These are phyloP conservation scores for Lunasporangiospora selenospora DNA, from an alignment of 192 early-diverging fungal species.

Conservation along the genomic window DNA sequence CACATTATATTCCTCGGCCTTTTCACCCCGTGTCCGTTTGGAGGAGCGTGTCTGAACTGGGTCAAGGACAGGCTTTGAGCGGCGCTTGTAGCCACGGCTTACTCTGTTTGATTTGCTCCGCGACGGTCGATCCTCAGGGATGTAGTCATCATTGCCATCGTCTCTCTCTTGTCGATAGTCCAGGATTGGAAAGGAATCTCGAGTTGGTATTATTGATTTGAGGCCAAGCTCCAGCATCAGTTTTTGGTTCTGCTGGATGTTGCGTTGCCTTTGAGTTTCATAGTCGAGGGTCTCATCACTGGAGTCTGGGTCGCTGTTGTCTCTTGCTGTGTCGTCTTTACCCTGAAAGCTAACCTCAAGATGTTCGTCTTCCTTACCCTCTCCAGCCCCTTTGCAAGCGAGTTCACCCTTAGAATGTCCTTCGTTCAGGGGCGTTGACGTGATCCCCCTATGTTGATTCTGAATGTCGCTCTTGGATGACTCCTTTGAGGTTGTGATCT, in stretches of 20 bases:
- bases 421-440: too few relatives aligned
- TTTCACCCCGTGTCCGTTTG: slow-evolving; percentile 41
- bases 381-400: too few relatives aligned
- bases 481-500: too few relatives aligned
- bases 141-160: slow-evolving; percentile 2
- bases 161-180: background rate
- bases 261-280: slow-evolving; percentile 48
- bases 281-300: too few relatives aligned
- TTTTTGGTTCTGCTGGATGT: slow-evolving; percentile 52
- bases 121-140: background rate
- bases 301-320: too few relatives aligned
- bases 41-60: slow-evolving; percentile 17
- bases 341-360: too few relatives aligned
- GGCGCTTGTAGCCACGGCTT: background rate
- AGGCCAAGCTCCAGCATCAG: slow-evolving; percentile 52
- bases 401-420: too few relatives aligned
- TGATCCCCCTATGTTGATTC: too few relatives aligned
- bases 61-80: background rate
- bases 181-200: background rate
- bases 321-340: too few relatives aligned
- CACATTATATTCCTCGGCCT: slow-evolving; percentile 10
- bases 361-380: too few relatives aligned
- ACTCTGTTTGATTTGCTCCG: background rate
- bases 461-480: too few relatives aligned
- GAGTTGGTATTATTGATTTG: background rate